Base-by-base conservation (phyloP, 1,139 yeast genomes). In the Taphrina flavorubra region DNA sequence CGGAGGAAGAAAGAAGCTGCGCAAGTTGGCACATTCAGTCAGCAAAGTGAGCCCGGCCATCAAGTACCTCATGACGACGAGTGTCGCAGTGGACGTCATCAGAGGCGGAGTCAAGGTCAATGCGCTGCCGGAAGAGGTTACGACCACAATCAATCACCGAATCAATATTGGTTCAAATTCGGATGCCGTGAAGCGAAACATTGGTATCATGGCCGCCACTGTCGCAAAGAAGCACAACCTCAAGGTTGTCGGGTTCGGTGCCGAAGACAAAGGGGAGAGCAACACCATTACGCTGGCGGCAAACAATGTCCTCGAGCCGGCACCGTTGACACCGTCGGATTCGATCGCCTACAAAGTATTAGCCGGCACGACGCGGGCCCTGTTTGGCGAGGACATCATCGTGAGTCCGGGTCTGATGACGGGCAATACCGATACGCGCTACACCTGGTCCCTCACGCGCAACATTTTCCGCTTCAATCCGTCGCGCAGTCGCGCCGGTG, bases 401-500 rank as follows among this genome's bases (percentile, higher is more conserved):
- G 80, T 88, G 65, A 80, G 92, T 1, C 95, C 96, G 11, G 80
- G 85, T 20, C 76, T 89, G 65, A 84, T 89, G 85, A 83, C 90
- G 6, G 97, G 90, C 42, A 91, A 90, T 78, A 91, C 97, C 1
- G 97, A 91, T 76, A 90, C 97, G 25, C 59, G 63, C 10, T 49
- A 58, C 63, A 40, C 36, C 42, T 65, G 68, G 63, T 39, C 57
- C 65, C 81, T 91, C 75, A 84, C 92, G n/a, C 81, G 81, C 68
- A 85, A 89, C 76, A 89, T 92, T 70, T 90, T 83, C 81, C 83
- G 97, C 74, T 87, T 83, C 77, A 76, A 83, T 20, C 89, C 88
- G 64, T 73, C 72, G 72, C 71, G 58, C 14, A 42, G 62, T 25
- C 18, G 62, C 31, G 59, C 49, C 20, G 18, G 57, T 4, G 14